Percentiles rank a stretch among this genome's conserved stretches.
phyloP scores from a whole-genome alignment of 345 rosid genomes.

The Toxicodendron radicans region DNA sequence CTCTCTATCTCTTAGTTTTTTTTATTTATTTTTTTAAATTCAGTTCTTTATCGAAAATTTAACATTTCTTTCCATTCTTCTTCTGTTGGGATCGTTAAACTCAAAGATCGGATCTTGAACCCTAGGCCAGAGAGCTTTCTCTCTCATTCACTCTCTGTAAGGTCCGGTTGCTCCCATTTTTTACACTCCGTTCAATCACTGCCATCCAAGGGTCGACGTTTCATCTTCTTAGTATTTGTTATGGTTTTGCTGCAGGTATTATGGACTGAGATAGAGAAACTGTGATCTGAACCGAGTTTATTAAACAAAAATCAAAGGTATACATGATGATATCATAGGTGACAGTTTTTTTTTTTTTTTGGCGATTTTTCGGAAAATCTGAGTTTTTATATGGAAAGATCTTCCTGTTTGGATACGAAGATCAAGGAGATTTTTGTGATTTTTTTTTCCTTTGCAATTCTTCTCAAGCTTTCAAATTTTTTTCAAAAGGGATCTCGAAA shows the following conservation, averaged over 20 bases:
- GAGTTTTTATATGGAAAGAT: not conserved
- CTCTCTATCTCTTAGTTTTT: not conserved
- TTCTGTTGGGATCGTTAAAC: constrained; percentile 24
- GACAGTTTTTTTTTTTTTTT: not conserved
- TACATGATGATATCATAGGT: not conserved
- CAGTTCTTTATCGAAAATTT: not conserved
- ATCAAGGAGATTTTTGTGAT: not conserved
- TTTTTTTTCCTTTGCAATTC: not conserved
- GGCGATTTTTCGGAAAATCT: not conserved
- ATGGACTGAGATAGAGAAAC: constrained; percentile 16
- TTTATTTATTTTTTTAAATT: not conserved
- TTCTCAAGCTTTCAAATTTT: not conserved
- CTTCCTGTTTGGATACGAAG: constrained; percentile 10
- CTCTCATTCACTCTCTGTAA: constrained; percentile 1
- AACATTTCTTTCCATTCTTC: constrained; percentile 5
- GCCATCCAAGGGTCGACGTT: constrained; percentile 1
- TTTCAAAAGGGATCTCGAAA: constrained; percentile 14
- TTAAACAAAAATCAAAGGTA: not conserved
- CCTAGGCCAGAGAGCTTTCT: constrained; percentile 17
- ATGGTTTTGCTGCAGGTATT: not conserved
- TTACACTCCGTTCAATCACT: not conserved
- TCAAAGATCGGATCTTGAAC: constrained; percentile 35
- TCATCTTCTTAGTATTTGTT: not conserved
- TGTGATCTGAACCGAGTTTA: constrained; percentile 13
- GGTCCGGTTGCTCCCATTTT: not conserved